Evolutionary conservation across 306 rosid genomes (phyloP).

Genomic region (Lagenaria siceraria): DNA sequence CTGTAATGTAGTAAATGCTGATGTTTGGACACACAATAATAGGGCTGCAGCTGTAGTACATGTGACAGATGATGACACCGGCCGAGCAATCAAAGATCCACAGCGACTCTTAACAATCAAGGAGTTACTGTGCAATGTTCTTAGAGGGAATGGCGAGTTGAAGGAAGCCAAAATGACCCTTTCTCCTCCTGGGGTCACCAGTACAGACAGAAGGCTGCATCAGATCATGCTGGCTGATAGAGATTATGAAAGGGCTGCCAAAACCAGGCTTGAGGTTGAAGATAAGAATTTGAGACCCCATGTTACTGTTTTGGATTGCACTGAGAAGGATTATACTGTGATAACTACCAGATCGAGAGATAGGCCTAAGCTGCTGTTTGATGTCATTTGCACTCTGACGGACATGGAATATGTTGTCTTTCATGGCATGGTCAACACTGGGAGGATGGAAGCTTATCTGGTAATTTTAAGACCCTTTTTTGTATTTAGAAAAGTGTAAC

Average conservation of each 20-base stretch:
- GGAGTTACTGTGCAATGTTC: constrained; percentile 74
- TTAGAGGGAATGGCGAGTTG: constrained; percentile 51
- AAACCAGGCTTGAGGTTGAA: constrained; percentile 24
- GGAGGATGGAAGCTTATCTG: constrained; percentile 70
- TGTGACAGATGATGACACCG: constrained; percentile 62
- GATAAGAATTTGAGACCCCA: constrained; percentile 48
- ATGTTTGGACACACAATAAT: constrained; percentile 91
- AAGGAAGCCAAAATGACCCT: constrained; percentile 61
- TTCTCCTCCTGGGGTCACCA: constrained; percentile 62
- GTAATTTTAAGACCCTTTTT: constrained; percentile 16
- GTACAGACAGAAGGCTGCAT: constrained; percentile 77
- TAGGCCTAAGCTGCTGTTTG: constrained; percentile 80
- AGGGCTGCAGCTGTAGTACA: constrained; percentile 91
- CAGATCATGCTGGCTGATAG: constrained; percentile 95
- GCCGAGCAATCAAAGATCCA: constrained; percentile 56
- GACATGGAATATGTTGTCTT: constrained; percentile 92
- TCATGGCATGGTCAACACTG: constrained; percentile 76
- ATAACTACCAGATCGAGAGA: constrained; percentile 72
- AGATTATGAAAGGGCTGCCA: constrained; percentile 67
- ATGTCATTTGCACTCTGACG: constrained; percentile 84
- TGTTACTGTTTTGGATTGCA: constrained; percentile 55
- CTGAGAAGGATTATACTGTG: constrained; percentile 74
- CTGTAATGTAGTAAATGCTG: constrained; percentile 80
- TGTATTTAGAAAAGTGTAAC: not conserved
- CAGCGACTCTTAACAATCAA: constrained; percentile 48